phyloP scores from a whole-genome alignment of 371 early-diverging fungal genomes.

The Mucor circinelloides region DNA sequence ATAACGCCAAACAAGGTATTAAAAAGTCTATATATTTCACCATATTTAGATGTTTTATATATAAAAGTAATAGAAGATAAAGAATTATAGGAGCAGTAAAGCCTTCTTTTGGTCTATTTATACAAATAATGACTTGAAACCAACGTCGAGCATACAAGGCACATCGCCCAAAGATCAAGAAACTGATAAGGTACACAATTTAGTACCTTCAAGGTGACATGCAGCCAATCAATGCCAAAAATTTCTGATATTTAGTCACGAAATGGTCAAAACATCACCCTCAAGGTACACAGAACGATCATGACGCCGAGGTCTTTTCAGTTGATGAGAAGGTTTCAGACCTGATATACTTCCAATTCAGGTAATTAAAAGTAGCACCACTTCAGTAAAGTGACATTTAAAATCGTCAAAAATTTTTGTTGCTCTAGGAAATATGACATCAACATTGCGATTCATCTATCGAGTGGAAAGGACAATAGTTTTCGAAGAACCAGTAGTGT shows the following conservation, averaged over 20 bases:
- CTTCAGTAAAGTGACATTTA: neutral
- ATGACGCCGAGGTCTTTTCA: neutral
- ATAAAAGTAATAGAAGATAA: neutral
- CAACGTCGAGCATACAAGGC: too few species aligned
- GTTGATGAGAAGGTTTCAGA: neutral
- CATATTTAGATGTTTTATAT: neutral
- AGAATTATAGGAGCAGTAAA: neutral
- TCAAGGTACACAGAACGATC: neutral
- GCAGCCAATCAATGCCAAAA: constrained; percentile 17
- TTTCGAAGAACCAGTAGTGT: neutral
- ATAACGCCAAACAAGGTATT: neutral
- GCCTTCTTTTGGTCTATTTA: constrained; percentile 5
- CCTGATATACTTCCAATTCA: neutral
- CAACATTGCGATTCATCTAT: neutral
- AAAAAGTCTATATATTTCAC: neutral
- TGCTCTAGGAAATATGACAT: neutral
- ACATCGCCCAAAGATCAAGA: neutral
- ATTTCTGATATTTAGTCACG: constrained; percentile 17
- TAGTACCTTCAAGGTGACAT: constrained; percentile 2
- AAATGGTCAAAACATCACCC: neutral
- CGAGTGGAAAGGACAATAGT: too few species aligned
- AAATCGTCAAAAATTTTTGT: neutral
- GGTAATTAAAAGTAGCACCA: neutral
- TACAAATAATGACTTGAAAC: neutral
- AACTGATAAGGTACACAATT: constrained; percentile 10